These are phyloP conservation scores for Fusarium mexicanum DNA, from an alignment of 2,329 filamentous ascomycete genomes.

Conservation along the genomic window DNA sequence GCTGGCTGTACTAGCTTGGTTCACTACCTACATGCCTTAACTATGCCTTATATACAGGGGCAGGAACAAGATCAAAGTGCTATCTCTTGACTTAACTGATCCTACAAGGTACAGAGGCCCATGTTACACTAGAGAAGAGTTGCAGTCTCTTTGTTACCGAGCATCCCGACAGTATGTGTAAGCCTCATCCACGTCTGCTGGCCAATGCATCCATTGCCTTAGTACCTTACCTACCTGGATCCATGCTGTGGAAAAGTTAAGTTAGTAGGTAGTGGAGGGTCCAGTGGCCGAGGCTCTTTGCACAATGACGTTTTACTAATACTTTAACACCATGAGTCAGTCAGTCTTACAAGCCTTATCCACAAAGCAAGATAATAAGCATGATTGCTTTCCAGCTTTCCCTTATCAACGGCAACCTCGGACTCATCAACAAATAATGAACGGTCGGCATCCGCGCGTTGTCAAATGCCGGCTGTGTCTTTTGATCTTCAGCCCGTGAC, in stretches of 20 bases:
- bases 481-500: conserved; percentile 34
- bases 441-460: conserved; percentile 10
- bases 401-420: conserved; percentile 34
- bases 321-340: background rate
- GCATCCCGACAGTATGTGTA: conserved; percentile 19
- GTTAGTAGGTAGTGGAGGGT: background rate
- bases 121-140: background rate
- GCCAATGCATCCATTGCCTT: background rate
- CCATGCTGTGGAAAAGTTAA: background rate
- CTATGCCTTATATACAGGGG: background rate
- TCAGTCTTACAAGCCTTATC: background rate
- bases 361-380: conserved; percentile 11
- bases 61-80: background rate
- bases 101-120: background rate
- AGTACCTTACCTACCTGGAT: background rate
- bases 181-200: conserved; percentile 11
- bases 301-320: conserved; percentile 26
- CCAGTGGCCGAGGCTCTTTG: background rate
- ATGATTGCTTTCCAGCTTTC: background rate
- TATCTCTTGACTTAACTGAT: background rate
- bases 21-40: background rate
- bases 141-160: conserved; percentile 1
- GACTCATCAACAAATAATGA: conserved; percentile 6
- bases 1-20: background rate
- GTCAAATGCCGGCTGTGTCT: conserved; percentile 16